These are phyloP conservation scores for Dactylis glomerata DNA, from an alignment of 176 grass and related monocot genomes.

Conservation along the genomic window DNA sequence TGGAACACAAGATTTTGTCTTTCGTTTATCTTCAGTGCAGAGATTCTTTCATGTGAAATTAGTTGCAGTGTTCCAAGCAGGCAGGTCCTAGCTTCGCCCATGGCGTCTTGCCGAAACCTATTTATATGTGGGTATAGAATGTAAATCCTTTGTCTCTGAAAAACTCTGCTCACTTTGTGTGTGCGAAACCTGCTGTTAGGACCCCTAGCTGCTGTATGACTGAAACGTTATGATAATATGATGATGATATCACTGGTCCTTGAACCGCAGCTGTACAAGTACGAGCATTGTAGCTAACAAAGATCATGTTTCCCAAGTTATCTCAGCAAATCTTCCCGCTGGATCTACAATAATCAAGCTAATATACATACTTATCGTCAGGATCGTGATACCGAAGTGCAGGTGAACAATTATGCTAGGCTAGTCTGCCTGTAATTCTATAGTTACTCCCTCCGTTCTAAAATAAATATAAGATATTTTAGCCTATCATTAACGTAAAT, in stretches of 20 bases:
- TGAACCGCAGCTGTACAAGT: not conserved
- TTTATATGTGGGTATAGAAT: not conserved
- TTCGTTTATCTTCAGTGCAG: not conserved
- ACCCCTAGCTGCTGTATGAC: not conserved
- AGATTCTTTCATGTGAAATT: not conserved
- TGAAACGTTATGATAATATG: not conserved
- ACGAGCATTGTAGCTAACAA: not conserved
- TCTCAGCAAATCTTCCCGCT: not conserved
- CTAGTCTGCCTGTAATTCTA: too few relatives aligned
- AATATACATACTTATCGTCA: not conserved
- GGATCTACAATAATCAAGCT: not conserved
- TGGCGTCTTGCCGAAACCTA: not conserved
- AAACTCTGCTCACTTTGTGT: not conserved
- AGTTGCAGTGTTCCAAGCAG: not conserved
- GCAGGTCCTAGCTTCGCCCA: not conserved
- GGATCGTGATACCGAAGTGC: not conserved
- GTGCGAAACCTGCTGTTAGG: not conserved
- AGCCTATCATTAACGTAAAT: too few relatives aligned
- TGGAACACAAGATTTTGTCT: not conserved
- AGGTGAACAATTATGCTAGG: too few relatives aligned
- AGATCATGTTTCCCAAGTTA: not conserved
- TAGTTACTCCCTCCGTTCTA: too few relatives aligned
- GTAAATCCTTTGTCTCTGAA: not conserved
- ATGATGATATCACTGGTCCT: not conserved
- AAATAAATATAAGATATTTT: too few relatives aligned